A percentile compares a stretch with the other conserved stretches of the same genome.
Evolutionary conservation across 768 basidiomycete genomes (phyloP).

Genomic region (Hericium rajendrae): DNA sequence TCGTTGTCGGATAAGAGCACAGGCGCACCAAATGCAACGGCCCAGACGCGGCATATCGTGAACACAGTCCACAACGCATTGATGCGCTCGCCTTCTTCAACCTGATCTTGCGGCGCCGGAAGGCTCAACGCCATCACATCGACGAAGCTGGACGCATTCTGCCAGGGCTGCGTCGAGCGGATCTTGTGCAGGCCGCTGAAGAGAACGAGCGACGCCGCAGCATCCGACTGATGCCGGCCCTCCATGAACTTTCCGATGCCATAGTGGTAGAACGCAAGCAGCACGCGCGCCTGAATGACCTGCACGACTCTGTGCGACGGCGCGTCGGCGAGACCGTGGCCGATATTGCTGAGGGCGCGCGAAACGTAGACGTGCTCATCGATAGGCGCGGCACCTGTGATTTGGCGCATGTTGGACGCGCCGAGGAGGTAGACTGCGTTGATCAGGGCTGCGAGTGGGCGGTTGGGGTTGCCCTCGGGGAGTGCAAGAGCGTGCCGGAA

Average conservation of each 20-base stretch:
- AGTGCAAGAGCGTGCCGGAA: conserved; percentile 27
- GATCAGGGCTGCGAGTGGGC: conserved; percentile 30
- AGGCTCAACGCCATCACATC: conserved; percentile 18
- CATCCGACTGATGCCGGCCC: conserved; percentile 21
- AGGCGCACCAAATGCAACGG: conserved; percentile 43
- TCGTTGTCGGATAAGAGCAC: conserved; percentile 48
- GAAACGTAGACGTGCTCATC: conserved; percentile 33
- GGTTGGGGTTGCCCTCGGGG: conserved; percentile 20
- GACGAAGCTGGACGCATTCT: conserved; percentile 6
- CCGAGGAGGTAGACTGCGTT: conserved; percentile 30
- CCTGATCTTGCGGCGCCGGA: conserved; percentile 28
- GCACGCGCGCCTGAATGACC: conserved; percentile 24
- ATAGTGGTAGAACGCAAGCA: conserved; percentile 24
- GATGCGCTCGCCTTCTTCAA: conserved; percentile 61
- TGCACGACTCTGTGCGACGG: conserved; percentile 28
- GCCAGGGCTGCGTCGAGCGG: conserved; percentile 9
- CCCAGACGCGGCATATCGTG: conserved; percentile 45
- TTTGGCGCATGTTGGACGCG: conserved; percentile 17
- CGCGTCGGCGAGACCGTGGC: conserved; percentile 22
- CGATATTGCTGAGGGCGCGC: conserved; percentile 38
- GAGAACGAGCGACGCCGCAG: conserved; percentile 21
- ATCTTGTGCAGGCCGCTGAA: conserved; percentile 21
- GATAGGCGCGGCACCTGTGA: conserved; percentile 10
- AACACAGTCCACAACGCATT: conserved; percentile 59
- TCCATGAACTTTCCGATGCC: conserved; percentile 20